A percentile compares a stretch with the other conserved stretches of the same genome.
Conservation (phyloP, 2,329 filamentous ascomycete species). For the Hysterium pulicare region DNA sequence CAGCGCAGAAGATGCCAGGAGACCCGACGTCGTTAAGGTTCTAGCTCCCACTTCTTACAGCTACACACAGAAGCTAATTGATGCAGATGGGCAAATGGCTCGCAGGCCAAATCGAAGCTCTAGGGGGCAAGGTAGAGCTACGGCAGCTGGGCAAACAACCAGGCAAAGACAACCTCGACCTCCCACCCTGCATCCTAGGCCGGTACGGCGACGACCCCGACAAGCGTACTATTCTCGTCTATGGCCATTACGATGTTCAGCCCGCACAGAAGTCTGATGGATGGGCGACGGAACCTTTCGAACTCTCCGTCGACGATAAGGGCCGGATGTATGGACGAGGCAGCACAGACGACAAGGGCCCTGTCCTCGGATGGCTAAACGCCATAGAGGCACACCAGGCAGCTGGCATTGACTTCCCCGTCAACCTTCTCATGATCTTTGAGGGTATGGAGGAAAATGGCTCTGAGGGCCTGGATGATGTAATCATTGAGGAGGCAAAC, state of each 20-base stretch:
- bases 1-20: constrained; percentile 83
- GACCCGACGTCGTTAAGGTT: constrained; percentile 83
- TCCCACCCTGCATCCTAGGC: constrained; percentile 88
- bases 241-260: constrained; percentile 98
- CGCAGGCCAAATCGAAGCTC: constrained; percentile 71
- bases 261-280: constrained; percentile 90
- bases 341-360: constrained; percentile 96
- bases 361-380: constrained; percentile 95
- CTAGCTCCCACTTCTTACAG: constrained; percentile 9
- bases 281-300: constrained; percentile 93
- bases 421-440: constrained; percentile 98
- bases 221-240: constrained; percentile 94
- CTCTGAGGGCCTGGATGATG: constrained; percentile 91
- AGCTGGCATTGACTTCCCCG: constrained; percentile 88
- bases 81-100: constrained; percentile 85
- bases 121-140: constrained; percentile 85
- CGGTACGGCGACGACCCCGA: constrained; percentile 88
- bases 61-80: neutral
- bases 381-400: constrained; percentile 97
- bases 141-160: constrained; percentile 88
- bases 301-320: constrained; percentile 81
- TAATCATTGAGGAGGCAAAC: constrained; percentile 87
- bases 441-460: constrained; percentile 99
- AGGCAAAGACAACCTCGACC: constrained; percentile 81
- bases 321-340: constrained; percentile 95